Base-by-base conservation (phyloP, 2,329 filamentous ascomycete species). In the Colletotrichum sp. region DNA sequence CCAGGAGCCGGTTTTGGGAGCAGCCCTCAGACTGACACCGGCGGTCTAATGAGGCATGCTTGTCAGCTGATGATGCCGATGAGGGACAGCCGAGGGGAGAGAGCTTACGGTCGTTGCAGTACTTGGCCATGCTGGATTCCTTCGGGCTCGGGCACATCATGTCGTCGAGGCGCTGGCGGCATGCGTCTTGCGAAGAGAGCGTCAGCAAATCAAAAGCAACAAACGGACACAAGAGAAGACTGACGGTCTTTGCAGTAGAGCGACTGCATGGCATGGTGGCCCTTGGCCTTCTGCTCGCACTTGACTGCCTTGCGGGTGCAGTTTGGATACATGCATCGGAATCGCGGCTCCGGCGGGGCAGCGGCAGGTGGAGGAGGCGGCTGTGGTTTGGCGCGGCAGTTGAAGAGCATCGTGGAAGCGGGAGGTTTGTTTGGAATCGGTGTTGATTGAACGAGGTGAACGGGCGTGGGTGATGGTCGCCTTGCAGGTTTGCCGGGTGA, bases 161-260 rank as follows among this genome's bases (percentile, higher is more conserved):
- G 36, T 71, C 69, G 24, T 73, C 77, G 12, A 75, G 48, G 6
- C 78, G 75, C 28, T 77, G 73, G 4, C 77, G 78, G 32, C 77
- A 79, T 48, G 78, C 78, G 56, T 79, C 78, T 79, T 8, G 2
- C 2, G 5, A 2, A 10, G 7, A 16, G 12, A 1, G 1, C 2
- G 66, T 71, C 30, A 77, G 58, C 21, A 32, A 2, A 16, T 3
- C 10, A 10, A 9, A 15, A 24, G 18, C 43, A 12, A n/a, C 10
- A n/a, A 6, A 21, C 5, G 8, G 15, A 15, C 3, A 28, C 7
- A 6, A 16, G 16, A 13, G 15, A 28, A 3, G 3, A 60, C 77
- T 48, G 1, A 78, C 77, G 78, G 5, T 76, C 77, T 66, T 77
- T 78, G 73, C 78, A 79, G 55, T 78, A 74, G 6, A 75, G 32